Evolutionary conservation across 1,284 basidiomycete species (phyloP).

Genomic region (Malassezia caprae): DNA sequence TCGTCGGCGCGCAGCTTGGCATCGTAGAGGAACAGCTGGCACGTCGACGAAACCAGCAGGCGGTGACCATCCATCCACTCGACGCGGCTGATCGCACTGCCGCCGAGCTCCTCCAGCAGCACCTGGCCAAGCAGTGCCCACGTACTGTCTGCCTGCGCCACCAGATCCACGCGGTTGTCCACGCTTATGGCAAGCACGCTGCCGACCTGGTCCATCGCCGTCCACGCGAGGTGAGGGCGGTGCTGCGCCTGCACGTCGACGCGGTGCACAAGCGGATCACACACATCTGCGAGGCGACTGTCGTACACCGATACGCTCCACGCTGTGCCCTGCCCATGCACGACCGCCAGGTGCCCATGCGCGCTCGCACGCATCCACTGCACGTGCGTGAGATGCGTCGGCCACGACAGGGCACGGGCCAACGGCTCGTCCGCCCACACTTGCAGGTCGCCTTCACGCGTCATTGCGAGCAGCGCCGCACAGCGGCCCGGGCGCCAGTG

Average conservation of each 20-base stretch:
- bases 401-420: neutral
- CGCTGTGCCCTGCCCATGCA: neutral
- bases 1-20: neutral
- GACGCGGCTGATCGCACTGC: neutral
- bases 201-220: neutral
- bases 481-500: neutral
- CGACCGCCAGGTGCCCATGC: neutral
- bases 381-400: neutral
- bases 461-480: neutral
- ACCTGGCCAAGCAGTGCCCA: conserved; percentile 8
- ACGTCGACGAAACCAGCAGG: conserved; percentile 10
- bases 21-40: conserved; percentile 15
- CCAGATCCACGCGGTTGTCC: neutral
- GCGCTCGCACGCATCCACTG: neutral
- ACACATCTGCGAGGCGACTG: neutral
- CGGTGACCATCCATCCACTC: conserved; percentile 7
- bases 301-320: neutral
- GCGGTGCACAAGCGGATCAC: neutral
- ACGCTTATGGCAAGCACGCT: neutral
- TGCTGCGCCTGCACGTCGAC: neutral
- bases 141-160: neutral
- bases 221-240: conserved; percentile 1
- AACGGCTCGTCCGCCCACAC: neutral
- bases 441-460: neutral
- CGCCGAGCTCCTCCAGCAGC: neutral